A percentile compares a stretch with the other conserved stretches of the same genome.
These are phyloP conservation scores for Cyclotella choctawhatcheeana DNA, from an alignment of 108 stramenopile genomes.

Conservation along the genomic window DNA sequence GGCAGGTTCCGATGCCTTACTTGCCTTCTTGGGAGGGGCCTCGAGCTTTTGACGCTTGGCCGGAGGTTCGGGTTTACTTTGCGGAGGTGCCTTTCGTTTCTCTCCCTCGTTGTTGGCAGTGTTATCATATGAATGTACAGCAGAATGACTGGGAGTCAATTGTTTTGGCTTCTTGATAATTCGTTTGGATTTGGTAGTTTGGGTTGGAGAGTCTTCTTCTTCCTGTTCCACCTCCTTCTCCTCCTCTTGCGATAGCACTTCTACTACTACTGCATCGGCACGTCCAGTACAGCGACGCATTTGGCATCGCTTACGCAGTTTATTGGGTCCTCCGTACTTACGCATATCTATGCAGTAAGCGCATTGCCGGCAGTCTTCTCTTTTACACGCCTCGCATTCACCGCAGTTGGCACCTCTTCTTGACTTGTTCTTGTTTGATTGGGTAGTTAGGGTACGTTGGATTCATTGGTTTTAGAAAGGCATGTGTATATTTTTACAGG, in stretches of 20 bases:
- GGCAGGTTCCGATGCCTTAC: background rate
- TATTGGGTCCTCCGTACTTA: conserved; percentile 22
- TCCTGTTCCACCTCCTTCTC: background rate
- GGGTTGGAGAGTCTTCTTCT: background rate
- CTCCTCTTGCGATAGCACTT: background rate
- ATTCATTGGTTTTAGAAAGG: too few relatives aligned
- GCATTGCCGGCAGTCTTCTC: conserved; percentile 19
- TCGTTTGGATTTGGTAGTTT: background rate
- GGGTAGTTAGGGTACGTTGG: too few relatives aligned
- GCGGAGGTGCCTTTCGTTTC: background rate
- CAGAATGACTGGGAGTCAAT: conserved; percentile 9
- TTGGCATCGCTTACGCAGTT: conserved; percentile 14
- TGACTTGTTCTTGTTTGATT: too few relatives aligned
- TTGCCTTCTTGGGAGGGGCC: background rate
- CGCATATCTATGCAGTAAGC: conserved; percentile 20
- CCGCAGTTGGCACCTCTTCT: conserved; percentile 5
- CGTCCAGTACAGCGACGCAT: background rate
- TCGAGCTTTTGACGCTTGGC: conserved; percentile 2
- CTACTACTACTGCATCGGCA: background rate
- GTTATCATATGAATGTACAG: background rate
- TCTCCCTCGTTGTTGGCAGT: background rate
- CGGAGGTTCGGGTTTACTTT: background rate
- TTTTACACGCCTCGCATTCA: conserved; percentile 6
- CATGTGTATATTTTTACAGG: too few relatives aligned
- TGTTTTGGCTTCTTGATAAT: conserved; percentile 6